These are phyloP conservation scores for Hypoxylon fragiforme DNA, from an alignment of 495 filamentous ascomycete genomes.

Conservation along the genomic window DNA sequence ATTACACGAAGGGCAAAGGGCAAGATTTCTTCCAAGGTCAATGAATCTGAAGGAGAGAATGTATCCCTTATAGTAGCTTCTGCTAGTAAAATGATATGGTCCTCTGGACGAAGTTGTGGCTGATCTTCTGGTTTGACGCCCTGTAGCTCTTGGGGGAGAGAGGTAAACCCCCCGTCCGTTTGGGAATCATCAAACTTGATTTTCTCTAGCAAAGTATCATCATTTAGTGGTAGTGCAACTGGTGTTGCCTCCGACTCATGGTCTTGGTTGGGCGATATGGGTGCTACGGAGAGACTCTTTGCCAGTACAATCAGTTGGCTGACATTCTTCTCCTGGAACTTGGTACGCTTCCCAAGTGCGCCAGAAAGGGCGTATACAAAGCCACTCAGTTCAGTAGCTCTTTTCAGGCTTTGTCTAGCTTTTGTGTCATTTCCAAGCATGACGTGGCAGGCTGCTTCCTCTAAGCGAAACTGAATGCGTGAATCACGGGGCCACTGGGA, in stretches of 20 bases:
- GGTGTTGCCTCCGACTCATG: conserved; percentile 48
- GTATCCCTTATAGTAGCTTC: conserved; percentile 90
- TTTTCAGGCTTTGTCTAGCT: conserved; percentile 69
- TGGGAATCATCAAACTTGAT: conserved; percentile 72
- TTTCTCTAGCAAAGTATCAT: conserved; percentile 89
- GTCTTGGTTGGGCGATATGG: neutral
- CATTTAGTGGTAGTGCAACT: conserved; percentile 73
- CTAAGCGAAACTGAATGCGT: conserved; percentile 69
- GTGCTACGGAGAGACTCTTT: conserved; percentile 57
- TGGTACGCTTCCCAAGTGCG: conserved; percentile 85
- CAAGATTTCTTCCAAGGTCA: conserved; percentile 89
- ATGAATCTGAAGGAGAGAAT: conserved; percentile 72
- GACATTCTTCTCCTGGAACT: conserved; percentile 84
- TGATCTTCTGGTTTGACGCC: conserved; percentile 76
- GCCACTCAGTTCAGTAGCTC: conserved; percentile 62
- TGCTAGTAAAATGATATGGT: conserved; percentile 80
- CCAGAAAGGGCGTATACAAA: conserved; percentile 88
- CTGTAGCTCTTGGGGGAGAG: conserved; percentile 61
- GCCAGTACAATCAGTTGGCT: conserved; percentile 93
- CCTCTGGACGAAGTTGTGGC: conserved; percentile 78
- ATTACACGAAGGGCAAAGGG: conserved; percentile 90
- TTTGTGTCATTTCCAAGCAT: conserved; percentile 80
- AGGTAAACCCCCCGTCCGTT: conserved; percentile 42
- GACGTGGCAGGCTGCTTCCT: conserved; percentile 81
- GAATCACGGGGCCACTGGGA: conserved; percentile 43